Evolutionary conservation across 345 rosid genomes (phyloP).

Genomic region (Draba incana): DNA sequence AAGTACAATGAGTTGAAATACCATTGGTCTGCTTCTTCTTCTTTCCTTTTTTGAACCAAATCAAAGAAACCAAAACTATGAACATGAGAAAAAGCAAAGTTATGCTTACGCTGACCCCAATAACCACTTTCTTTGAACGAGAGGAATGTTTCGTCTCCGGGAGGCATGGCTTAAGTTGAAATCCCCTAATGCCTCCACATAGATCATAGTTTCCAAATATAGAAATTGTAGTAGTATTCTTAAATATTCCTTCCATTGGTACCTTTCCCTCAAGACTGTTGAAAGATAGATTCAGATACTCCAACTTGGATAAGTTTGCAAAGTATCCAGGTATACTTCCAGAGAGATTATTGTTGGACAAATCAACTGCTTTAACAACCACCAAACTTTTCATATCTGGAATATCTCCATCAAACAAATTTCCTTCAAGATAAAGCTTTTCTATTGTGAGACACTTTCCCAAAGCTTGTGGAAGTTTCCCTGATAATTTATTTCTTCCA

Average conservation of each 20-base stretch:
- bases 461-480: conserved; percentile 12
- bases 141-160: too few relatives aligned
- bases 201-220: too few relatives aligned
- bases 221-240: too few relatives aligned
- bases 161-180: too few relatives aligned
- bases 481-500: neutral
- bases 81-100: too few relatives aligned
- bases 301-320: conserved; percentile 3
- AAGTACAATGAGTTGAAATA: too few relatives aligned
- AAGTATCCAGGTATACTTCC: conserved; percentile 32
- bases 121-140: too few relatives aligned
- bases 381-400: conserved; percentile 22
- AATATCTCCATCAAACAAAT: conserved; percentile 26
- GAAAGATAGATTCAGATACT: conserved; percentile 26
- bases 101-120: too few relatives aligned
- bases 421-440: neutral
- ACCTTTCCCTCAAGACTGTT: conserved; percentile 38
- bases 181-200: conserved; percentile 30
- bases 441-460: conserved; percentile 15
- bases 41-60: too few relatives aligned
- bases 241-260: conserved; percentile 38
- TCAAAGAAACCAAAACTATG: too few relatives aligned
- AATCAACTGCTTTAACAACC: neutral
- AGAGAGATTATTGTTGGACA: conserved; percentile 21
- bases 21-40: too few relatives aligned